Evolutionary conservation across 805 yeast genomes (phyloP).

Genomic region (Kodamaea kaohsiungensis): DNA sequence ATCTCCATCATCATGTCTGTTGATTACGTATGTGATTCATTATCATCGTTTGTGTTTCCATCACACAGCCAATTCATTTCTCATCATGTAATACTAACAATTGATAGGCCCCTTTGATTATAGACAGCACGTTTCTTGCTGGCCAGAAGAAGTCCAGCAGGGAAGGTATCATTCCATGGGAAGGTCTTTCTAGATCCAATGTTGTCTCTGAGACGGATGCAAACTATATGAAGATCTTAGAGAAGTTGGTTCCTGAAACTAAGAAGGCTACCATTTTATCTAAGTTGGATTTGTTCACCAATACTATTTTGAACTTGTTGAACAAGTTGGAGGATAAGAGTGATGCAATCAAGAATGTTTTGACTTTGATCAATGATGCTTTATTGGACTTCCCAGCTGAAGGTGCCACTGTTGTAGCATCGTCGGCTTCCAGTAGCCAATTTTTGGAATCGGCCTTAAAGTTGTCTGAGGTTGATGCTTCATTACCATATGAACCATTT

Average conservation of each 20-base stretch:
- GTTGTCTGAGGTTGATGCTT: constrained; percentile 40
- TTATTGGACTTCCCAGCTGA: constrained; percentile 37
- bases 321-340: constrained; percentile 51
- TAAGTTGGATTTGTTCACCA: constrained; percentile 53
- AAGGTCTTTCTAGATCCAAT: constrained; percentile 76
- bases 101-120: constrained; percentile 15
- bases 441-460: constrained; percentile 42
- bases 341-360: constrained; percentile 65
- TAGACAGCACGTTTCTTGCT: constrained; percentile 67
- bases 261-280: constrained; percentile 41
- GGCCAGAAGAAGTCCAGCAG: constrained; percentile 69
- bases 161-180: constrained; percentile 89
- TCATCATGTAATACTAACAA: constrained; percentile 5
- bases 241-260: constrained; percentile 47
- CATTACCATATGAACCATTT: constrained; percentile 56
- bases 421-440: background rate
- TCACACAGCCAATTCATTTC: constrained; percentile 13
- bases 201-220: constrained; percentile 71
- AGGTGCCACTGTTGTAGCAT: constrained; percentile 12
- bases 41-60: constrained; percentile 13
- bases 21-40: constrained; percentile 18
- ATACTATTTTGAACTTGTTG: constrained; percentile 55
- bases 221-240: constrained; percentile 53
- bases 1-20: constrained; percentile 6
- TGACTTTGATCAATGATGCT: constrained; percentile 63